Evolutionary conservation across 1,139 yeast genomes (phyloP).

Genomic region (Saccharomycopsis crataegensis): DNA sequence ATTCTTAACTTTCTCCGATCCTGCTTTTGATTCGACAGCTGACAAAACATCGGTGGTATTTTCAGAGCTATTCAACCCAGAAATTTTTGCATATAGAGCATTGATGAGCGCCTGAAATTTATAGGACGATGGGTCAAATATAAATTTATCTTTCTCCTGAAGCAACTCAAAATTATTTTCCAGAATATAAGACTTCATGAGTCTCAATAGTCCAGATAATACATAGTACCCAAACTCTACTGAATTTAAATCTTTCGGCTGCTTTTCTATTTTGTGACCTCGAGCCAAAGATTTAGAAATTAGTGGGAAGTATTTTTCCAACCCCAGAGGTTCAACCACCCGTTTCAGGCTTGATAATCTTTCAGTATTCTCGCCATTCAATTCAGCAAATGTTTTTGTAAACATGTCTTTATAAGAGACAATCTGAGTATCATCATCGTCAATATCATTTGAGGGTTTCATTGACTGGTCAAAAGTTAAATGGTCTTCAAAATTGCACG

Average conservation of each 20-base stretch:
- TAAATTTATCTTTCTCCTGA: slow-evolving; percentile 2
- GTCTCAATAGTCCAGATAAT: slow-evolving; percentile 7
- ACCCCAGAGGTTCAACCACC: not conserved
- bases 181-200: slow-evolving; percentile 2
- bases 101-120: slow-evolving; percentile 16
- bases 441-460: not conserved
- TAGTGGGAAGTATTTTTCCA: slow-evolving; percentile 10
- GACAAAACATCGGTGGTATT: not conserved
- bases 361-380: not conserved
- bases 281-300: not conserved
- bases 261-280: not conserved
- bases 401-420: slow-evolving; percentile 6
- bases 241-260: not conserved
- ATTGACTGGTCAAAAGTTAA: slow-evolving; percentile 1
- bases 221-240: slow-evolving; percentile 3
- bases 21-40: not conserved
- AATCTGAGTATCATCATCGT: not conserved
- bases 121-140: slow-evolving; percentile 14
- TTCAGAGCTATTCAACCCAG: not conserved
- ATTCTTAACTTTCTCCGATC: not conserved
- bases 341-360: not conserved
- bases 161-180: slow-evolving; percentile 10
- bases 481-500: not conserved
- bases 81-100: slow-evolving; percentile 6
- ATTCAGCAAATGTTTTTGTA: not conserved